phyloP scores from a whole-genome alignment of 371 early-diverging fungal genomes.

The Batkoa obscura region DNA sequence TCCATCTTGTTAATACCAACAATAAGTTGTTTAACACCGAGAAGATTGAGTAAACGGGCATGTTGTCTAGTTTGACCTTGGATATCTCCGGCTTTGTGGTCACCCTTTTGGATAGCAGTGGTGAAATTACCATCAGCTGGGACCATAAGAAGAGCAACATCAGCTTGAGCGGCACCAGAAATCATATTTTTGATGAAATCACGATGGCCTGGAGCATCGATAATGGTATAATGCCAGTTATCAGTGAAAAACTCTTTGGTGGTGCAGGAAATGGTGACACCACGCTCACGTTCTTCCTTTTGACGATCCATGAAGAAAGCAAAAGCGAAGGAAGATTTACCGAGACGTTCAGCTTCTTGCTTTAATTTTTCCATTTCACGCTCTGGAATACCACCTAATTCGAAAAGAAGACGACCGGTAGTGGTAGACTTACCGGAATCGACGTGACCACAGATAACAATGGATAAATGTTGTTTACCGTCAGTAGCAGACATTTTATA shows the following conservation, averaged over 20 bases:
- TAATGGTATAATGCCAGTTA: slow-evolving; percentile 54
- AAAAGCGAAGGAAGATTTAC: slow-evolving; percentile 97
- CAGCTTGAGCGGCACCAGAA: slow-evolving; percentile 85
- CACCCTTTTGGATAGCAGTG: slow-evolving; percentile 6
- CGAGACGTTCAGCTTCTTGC: slow-evolving; percentile 96
- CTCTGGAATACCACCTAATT: slow-evolving; percentile 97
- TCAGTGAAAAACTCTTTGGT: slow-evolving; percentile 74
- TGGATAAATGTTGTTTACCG: slow-evolving; percentile 5
- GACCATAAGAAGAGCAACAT: slow-evolving; percentile 94
- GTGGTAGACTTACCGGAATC: slow-evolving; percentile 95
- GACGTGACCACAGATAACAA: slow-evolving; percentile 99
- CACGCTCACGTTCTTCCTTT: slow-evolving; percentile 96
- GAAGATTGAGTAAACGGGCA: slow-evolving; percentile 1
- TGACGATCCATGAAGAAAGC: slow-evolving; percentile 94
- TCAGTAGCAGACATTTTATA: slow-evolving; percentile 4
- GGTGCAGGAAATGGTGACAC: slow-evolving; percentile 95
- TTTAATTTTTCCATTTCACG: slow-evolving; percentile 99
- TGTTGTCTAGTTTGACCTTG: slow-evolving; percentile 4
- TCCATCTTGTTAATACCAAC: slow-evolving; percentile 6
- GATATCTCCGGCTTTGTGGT: slow-evolving; percentile 6
- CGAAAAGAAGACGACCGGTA: slow-evolving; percentile 97
- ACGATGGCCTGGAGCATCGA: slow-evolving; percentile 98
- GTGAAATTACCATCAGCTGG: slow-evolving; percentile 36
- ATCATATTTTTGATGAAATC: slow-evolving; percentile 99
- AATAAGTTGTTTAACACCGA: slow-evolving; percentile 5